Percentiles rank a stretch among this genome's conserved stretches.
Evolutionary conservation across 2,329 filamentous ascomycete genomes (phyloP).

Genomic region (Emmonsia crescens): DNA sequence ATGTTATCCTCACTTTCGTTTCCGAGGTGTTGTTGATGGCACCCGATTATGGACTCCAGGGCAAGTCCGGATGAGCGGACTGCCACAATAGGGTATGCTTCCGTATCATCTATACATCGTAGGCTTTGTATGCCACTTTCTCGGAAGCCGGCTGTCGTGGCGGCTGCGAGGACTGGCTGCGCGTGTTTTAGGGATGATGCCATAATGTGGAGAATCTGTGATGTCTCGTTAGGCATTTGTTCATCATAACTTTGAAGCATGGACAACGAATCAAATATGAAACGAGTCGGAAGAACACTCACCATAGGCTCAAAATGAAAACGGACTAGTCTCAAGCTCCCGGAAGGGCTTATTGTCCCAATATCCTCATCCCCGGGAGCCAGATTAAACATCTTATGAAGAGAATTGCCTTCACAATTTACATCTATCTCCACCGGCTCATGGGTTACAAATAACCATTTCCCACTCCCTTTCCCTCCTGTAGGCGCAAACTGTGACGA

Average conservation of each 20-base stretch:
- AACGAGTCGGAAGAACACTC: slow-evolving; percentile 24
- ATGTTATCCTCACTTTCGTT: slow-evolving; percentile 24
- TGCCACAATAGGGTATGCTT: slow-evolving; percentile 63
- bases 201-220: slow-evolving; percentile 77
- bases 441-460: slow-evolving; percentile 84
- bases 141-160: slow-evolving; percentile 71
- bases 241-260: background rate
- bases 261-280: background rate
- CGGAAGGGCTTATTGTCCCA: slow-evolving; percentile 34
- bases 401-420: slow-evolving; percentile 18
- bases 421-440: slow-evolving; percentile 44
- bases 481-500: slow-evolving; percentile 44
- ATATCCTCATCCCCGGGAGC: slow-evolving; percentile 22
- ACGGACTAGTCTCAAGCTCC: slow-evolving; percentile 49
- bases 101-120: slow-evolving; percentile 37
- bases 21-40: slow-evolving; percentile 18
- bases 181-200: slow-evolving; percentile 65
- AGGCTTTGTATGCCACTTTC: slow-evolving; percentile 68
- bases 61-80: slow-evolving; percentile 73
- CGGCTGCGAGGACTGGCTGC: slow-evolving; percentile 63
- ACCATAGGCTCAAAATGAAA: slow-evolving; percentile 97
- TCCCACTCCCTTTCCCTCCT: slow-evolving; percentile 75
- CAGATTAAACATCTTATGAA: slow-evolving; percentile 36
- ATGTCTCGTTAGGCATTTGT: background rate
- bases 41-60: slow-evolving; percentile 71